Conservation (phyloP, 108 stramenopile species). For the Cyclotella kingstonii region DNA sequence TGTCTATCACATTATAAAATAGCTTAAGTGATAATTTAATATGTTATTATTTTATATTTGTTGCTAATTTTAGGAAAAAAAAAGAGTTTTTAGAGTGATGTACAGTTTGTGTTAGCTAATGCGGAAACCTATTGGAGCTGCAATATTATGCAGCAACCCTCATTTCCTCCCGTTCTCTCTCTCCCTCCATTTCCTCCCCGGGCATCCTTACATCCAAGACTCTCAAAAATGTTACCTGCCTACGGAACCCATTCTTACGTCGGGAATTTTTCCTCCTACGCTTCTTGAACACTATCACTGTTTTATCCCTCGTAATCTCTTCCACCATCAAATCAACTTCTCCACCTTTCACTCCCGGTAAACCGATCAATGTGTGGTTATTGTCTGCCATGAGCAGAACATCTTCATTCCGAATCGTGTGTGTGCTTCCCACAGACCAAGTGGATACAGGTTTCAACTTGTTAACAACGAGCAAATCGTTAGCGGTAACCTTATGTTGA, state of each 20-base stretch:
- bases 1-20: too few relatives aligned
- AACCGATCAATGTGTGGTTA: constrained; percentile 73
- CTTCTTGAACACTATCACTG: constrained; percentile 88
- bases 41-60: too few relatives aligned
- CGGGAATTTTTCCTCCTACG: constrained; percentile 86
- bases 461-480: constrained; percentile 82
- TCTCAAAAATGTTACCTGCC: constrained; percentile 80
- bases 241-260: constrained; percentile 78
- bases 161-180: constrained; percentile 6
- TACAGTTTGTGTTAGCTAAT: too few relatives aligned
- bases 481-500: constrained; percentile 82
- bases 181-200: constrained; percentile 24
- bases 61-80: too few relatives aligned
- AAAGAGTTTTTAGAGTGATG: too few relatives aligned
- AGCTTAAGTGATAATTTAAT: too few relatives aligned
- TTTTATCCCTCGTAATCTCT: constrained; percentile 86
- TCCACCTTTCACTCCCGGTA: constrained; percentile 72
- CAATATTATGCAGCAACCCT: constrained; percentile 23
- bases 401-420: constrained; percentile 58
- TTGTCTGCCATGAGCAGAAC: constrained; percentile 70
- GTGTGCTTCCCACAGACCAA: constrained; percentile 69
- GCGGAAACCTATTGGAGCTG: too few relatives aligned
- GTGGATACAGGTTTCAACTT: constrained; percentile 62
- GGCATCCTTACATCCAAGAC: constrained; percentile 83
- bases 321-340: constrained; percentile 86